Percentiles rank a stretch among this genome's conserved stretches.
These are phyloP conservation scores for Phalaenopsis hybrid DNA, from an alignment of 116 monocot genomes.

Conservation along the genomic window DNA sequence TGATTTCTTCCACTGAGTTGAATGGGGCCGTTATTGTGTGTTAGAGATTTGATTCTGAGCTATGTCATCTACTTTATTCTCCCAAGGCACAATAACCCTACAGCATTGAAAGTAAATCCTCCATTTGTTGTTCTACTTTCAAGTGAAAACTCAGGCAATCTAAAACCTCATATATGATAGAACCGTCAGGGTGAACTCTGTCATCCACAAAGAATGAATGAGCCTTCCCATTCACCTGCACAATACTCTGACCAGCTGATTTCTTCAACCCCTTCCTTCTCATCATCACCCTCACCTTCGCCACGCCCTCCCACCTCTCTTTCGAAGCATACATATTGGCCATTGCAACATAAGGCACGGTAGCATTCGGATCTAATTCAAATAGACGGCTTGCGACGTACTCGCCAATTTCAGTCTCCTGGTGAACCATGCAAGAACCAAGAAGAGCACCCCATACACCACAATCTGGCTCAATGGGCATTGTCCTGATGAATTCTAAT, in stretches of 20 bases:
- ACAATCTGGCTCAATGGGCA: slow-evolving; percentile 26
- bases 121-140: slow-evolving; percentile 6
- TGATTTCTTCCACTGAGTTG: too few relatives aligned
- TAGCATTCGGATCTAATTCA: slow-evolving; percentile 16
- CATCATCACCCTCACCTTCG: slow-evolving; percentile 21
- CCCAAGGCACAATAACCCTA: too few relatives aligned
- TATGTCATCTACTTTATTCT: too few relatives aligned
- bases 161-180: slow-evolving; percentile 18
- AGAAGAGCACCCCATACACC: slow-evolving; percentile 32
- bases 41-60: too few relatives aligned
- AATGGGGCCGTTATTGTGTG: too few relatives aligned
- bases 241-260: slow-evolving; percentile 20
- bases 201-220: slow-evolving; percentile 32
- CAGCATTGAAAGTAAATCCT: too few relatives aligned
- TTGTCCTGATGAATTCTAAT: slow-evolving; percentile 18
- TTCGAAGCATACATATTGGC: slow-evolving; percentile 28
- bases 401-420: slow-evolving; percentile 19
- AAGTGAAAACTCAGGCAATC: slow-evolving; percentile 26
- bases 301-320: slow-evolving; percentile 28
- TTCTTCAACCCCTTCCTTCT: slow-evolving; percentile 17
- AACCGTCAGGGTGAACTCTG: slow-evolving; percentile 18
- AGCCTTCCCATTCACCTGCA: slow-evolving; percentile 18
- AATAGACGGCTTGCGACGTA: slow-evolving; percentile 20
- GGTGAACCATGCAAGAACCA: slow-evolving; percentile 25
- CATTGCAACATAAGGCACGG: slow-evolving; percentile 25